These are phyloP conservation scores for Pichia insulana DNA, from an alignment of 805 yeast genomes.

Conservation along the genomic window DNA sequence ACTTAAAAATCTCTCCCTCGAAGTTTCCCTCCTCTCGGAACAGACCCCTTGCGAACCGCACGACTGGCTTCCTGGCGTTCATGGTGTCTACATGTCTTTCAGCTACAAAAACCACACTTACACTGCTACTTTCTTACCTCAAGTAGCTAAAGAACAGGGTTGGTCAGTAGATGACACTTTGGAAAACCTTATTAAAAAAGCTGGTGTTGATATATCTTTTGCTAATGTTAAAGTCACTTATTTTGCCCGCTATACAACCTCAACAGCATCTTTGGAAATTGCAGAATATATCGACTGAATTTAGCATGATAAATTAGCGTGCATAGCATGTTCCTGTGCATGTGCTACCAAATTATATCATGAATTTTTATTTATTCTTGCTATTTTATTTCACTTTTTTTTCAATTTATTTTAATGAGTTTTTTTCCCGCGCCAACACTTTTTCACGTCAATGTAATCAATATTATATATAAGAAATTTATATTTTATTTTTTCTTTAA, in stretches of 20 bases:
- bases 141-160: slow-evolving; percentile 79
- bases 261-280: neutral
- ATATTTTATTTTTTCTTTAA: neutral
- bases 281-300: neutral
- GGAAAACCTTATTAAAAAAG: slow-evolving; percentile 61
- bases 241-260: neutral
- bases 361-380: too few relatives aligned
- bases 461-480: too few relatives aligned
- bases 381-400: too few relatives aligned
- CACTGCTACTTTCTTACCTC: slow-evolving; percentile 83
- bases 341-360: too few relatives aligned
- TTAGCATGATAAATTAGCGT: too few relatives aligned
- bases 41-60: slow-evolving; percentile 36
- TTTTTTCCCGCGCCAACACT: too few relatives aligned
- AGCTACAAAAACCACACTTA: neutral
- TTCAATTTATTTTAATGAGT: too few relatives aligned
- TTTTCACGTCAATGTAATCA: too few relatives aligned
- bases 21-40: neutral
- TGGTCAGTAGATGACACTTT: slow-evolving; percentile 74
- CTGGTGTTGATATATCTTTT: slow-evolving; percentile 35
- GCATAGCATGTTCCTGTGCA: too few relatives aligned
- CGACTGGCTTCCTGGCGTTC: slow-evolving; percentile 77
- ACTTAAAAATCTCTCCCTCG: slow-evolving; percentile 21
- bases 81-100: slow-evolving; percentile 47
- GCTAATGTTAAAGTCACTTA: neutral